Conservation (phyloP, 441 rosid species). For the Flueggea neowawraea region DNA sequence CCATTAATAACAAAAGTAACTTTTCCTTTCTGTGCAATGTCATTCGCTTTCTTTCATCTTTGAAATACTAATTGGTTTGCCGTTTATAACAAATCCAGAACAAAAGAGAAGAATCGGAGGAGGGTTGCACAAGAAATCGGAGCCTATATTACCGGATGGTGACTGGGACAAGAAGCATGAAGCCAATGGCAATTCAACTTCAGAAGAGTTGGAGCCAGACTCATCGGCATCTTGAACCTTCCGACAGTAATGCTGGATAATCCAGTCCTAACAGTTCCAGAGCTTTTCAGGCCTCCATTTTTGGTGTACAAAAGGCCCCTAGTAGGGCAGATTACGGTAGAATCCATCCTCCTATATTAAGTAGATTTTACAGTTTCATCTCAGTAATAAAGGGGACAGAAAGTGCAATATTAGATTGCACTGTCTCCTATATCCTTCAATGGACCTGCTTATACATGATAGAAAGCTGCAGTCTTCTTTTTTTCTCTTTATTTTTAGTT, state of each 20-base stretch:
- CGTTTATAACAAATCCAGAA: background rate
- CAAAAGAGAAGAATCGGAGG: constrained; percentile 9
- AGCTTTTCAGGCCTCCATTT: constrained; percentile 28
- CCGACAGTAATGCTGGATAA: background rate
- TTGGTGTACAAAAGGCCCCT: constrained; percentile 24
- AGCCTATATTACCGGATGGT: constrained; percentile 26
- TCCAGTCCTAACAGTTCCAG: constrained; percentile 10
- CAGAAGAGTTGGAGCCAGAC: constrained; percentile 50
- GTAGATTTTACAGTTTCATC: constrained; percentile 12
- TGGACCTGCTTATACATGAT: no score
- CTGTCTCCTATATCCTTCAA: no score
- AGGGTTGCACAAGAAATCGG: constrained; percentile 26
- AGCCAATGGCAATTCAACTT: constrained; percentile 36
- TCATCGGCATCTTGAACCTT: constrained; percentile 38
- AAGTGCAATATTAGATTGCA: no score
- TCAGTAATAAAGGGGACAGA: no score
- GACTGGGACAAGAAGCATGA: constrained; percentile 44
- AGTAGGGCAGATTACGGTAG: constrained; percentile 28
- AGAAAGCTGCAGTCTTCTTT: no score
- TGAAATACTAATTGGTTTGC: background rate
- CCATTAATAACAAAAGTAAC: constrained; percentile 87
- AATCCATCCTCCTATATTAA: constrained; percentile 14
- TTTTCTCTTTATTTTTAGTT: no score
- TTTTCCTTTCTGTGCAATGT: background rate
- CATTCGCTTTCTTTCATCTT: background rate